phyloP scores from a whole-genome alignment of 192 early-diverging fungal genomes.

The Coemansia sp. region DNA sequence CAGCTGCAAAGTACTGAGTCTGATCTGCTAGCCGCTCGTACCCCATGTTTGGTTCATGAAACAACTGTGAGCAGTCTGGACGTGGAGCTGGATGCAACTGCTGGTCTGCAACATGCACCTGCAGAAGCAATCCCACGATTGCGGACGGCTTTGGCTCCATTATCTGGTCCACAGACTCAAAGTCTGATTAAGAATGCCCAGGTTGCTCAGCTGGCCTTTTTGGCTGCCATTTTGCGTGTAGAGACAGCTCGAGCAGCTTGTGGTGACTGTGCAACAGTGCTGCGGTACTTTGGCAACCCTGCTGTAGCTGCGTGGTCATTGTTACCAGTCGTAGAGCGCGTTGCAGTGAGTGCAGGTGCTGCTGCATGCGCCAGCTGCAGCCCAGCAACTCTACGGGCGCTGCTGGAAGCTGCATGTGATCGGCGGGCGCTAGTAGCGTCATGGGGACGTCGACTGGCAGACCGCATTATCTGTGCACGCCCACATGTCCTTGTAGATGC shows the following conservation, averaged over 20 bases:
- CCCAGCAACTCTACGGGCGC: slow-evolving; percentile 57
- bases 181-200: slow-evolving; percentile 63
- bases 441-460: slow-evolving; percentile 62
- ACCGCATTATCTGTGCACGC: slow-evolving; percentile 60
- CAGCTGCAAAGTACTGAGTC: slow-evolving; percentile 47
- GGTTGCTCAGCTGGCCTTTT: slow-evolving; percentile 73
- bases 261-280: slow-evolving; percentile 68
- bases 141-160: slow-evolving; percentile 43
- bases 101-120: slow-evolving; percentile 65
- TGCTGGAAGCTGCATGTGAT: slow-evolving; percentile 65
- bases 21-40: slow-evolving; percentile 50
- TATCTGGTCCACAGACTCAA: slow-evolving; percentile 58
- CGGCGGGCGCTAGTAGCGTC: slow-evolving; percentile 68
- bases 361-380: slow-evolving; percentile 15
- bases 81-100: slow-evolving; percentile 82
- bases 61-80: slow-evolving; percentile 74
- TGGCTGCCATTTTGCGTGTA: slow-evolving; percentile 79
- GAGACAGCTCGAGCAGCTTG: slow-evolving; percentile 73
- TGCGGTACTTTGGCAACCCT: slow-evolving; percentile 83
- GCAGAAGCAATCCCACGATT: slow-evolving; percentile 43
- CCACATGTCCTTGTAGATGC: slow-evolving; percentile 81
- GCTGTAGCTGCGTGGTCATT: slow-evolving; percentile 75
- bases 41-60: slow-evolving; percentile 77
- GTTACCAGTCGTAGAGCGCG: slow-evolving; percentile 70
- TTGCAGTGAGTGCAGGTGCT: slow-evolving; percentile 59